Percentiles rank a stretch among this genome's conserved stretches.
These are phyloP conservation scores for Colletotrichum australisinense DNA, from an alignment of 2,329 filamentous ascomycete species.

Conservation along the genomic window DNA sequence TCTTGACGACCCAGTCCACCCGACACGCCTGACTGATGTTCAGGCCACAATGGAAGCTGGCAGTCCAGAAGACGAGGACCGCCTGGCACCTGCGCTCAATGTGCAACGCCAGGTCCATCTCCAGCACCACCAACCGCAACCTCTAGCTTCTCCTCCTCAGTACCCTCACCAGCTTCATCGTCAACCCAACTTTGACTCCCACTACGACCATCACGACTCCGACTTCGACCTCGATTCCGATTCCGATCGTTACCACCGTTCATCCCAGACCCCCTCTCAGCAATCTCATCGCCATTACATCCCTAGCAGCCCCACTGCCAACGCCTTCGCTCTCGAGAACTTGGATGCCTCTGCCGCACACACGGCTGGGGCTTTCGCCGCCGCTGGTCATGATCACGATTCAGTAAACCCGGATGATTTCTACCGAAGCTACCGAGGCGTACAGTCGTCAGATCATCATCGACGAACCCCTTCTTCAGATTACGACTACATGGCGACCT, in stretches of 20 bases:
- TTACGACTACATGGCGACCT: conserved; percentile 52
- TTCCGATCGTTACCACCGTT: conserved; percentile 41
- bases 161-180: conserved; percentile 40
- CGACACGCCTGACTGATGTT: conserved; percentile 57
- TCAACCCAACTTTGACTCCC: conserved; percentile 39
- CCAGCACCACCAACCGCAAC: conserved; percentile 37
- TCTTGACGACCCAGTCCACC: conserved; percentile 54
- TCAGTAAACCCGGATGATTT: conserved; percentile 65
- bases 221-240: conserved; percentile 42
- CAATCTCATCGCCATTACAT: conserved; percentile 38
- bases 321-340: conserved; percentile 33
- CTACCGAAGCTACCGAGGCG: conserved; percentile 61
- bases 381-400: conserved; percentile 51
- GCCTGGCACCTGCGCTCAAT: conserved; percentile 43
- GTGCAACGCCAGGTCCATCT: conserved; percentile 40
- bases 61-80: conserved; percentile 57
- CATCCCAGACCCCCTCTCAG: conserved; percentile 32
- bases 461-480: conserved; percentile 32
- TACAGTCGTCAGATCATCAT: conserved; percentile 48
- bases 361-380: conserved; percentile 40
- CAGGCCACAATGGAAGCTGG: conserved; percentile 61
- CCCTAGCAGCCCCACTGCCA: conserved; percentile 38
- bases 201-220: conserved; percentile 43
- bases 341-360: conserved; percentile 35
- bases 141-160: conserved; percentile 40